Percentiles rank a stretch among this genome's conserved stretches.
Evolutionary conservation across 345 rosid genomes (phyloP).

Genomic region (Angophora floribunda): DNA sequence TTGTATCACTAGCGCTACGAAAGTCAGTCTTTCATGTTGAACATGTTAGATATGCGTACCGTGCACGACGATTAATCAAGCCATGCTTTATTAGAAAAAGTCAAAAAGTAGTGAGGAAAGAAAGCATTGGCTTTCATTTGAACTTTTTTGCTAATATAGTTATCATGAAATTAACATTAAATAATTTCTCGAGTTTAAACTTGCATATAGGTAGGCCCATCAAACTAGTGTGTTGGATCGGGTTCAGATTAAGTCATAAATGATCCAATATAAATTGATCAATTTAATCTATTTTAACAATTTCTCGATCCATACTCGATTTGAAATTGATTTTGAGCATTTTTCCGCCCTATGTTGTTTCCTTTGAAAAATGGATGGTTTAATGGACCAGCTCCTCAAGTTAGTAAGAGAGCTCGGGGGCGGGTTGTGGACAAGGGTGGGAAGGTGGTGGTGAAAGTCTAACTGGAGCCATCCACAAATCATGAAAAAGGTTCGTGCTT

Average conservation of each 20-base stretch:
- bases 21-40: not conserved
- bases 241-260: too few species aligned
- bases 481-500: too few species aligned
- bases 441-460: too few species aligned
- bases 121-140: not conserved
- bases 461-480: too few species aligned
- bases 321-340: rapidly evolving
- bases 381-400: too few species aligned
- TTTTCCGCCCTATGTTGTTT: too few species aligned
- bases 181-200: not conserved
- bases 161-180: not conserved
- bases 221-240: too few species aligned
- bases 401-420: too few species aligned
- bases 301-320: rapidly evolving
- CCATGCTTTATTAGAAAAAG: rapidly evolving
- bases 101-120: not conserved
- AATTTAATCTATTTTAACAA: too few species aligned
- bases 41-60: not conserved
- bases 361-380: too few species aligned
- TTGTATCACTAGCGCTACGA: not conserved
- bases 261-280: too few species aligned
- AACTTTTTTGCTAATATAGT: not conserved
- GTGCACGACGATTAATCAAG: not conserved
- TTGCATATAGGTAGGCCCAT: not conserved
- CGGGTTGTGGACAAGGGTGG: too few species aligned